phyloP scores from a whole-genome alignment of 1,284 basidiomycete genomes.

The Meira nashicola region DNA sequence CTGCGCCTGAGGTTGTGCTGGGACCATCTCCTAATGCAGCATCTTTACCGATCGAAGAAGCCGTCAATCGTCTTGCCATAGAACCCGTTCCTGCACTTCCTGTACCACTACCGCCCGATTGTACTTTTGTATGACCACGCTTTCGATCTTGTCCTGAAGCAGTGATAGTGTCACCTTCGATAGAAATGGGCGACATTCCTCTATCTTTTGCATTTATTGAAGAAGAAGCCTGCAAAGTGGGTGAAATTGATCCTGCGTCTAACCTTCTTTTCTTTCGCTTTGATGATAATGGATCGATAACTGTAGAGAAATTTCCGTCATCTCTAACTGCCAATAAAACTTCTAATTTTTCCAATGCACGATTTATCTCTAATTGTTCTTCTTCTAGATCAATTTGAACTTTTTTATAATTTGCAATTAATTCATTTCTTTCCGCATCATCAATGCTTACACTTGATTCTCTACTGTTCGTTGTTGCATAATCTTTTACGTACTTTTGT shows the following conservation, averaged over 20 bases:
- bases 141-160: not conserved
- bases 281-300: not conserved
- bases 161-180: not conserved
- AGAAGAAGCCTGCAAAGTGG: not conserved
- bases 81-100: conserved; percentile 3
- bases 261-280: conserved; percentile 1
- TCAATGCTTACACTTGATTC: conserved; percentile 20
- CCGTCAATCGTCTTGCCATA: conserved; percentile 9
- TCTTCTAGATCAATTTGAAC: conserved; percentile 25
- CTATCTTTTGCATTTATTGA: not conserved
- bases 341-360: conserved; percentile 3
- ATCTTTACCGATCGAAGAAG: not conserved
- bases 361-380: conserved; percentile 10
- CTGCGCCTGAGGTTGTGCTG: not conserved
- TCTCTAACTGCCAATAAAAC: conserved; percentile 6
- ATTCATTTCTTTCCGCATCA: conserved; percentile 21
- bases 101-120: not conserved
- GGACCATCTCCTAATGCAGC: conserved; percentile 2
- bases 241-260: conserved; percentile 3
- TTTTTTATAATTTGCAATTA: conserved; percentile 18
- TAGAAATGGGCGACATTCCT: not conserved
- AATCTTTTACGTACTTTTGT: conserved; percentile 12
- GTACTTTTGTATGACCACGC: not conserved
- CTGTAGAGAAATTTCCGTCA: conserved; percentile 8
- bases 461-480: conserved; percentile 20